Conservation (phyloP, 1,284 basidiomycete species). For the Rhodotorula sp. region DNA sequence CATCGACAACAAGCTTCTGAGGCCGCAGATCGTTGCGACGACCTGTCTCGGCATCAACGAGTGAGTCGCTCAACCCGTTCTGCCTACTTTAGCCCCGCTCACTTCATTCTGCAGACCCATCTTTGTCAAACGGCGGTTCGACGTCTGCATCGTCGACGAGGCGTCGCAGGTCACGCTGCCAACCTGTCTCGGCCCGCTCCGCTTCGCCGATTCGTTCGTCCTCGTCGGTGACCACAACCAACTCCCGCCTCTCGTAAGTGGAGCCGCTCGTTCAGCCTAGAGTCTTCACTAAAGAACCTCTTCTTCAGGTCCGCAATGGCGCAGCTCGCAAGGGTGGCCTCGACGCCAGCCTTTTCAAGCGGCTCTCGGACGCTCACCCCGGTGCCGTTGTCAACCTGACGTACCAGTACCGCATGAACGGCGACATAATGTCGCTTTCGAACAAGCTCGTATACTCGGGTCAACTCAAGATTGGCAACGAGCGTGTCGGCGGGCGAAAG, state of each 20-base stretch:
- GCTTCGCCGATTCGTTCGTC: constrained; percentile 85
- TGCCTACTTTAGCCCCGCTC: too few species aligned
- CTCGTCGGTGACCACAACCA: constrained; percentile 97
- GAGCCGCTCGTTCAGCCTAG: background rate
- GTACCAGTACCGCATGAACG: constrained; percentile 94
- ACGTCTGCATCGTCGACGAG: constrained; percentile 98
- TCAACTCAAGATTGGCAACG: constrained; percentile 73
- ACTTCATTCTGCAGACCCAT: constrained; percentile 60
- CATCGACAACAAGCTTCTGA: constrained; percentile 73
- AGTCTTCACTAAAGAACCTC: background rate
- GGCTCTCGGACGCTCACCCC: constrained; percentile 80
- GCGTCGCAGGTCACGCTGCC: constrained; percentile 97
- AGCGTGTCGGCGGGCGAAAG: constrained; percentile 61
- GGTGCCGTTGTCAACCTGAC: constrained; percentile 75
- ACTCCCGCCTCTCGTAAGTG: constrained; percentile 79
- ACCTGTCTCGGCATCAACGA: constrained; percentile 92
- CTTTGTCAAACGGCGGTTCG: constrained; percentile 80
- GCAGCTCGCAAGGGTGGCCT: constrained; percentile 79
- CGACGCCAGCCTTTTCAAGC: constrained; percentile 84
- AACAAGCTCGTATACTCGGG: constrained; percentile 85
- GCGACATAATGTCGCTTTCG: constrained; percentile 89
- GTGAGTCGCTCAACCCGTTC: constrained; percentile 55
- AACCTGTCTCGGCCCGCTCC: constrained; percentile 87
- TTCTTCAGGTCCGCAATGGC: constrained; percentile 67
- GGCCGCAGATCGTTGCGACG: constrained; percentile 88